Percentiles rank a stretch among this genome's conserved stretches.
Evolutionary conservation across 495 filamentous ascomycete genomes (phyloP).

Genomic region (Penicillium desertorum): DNA sequence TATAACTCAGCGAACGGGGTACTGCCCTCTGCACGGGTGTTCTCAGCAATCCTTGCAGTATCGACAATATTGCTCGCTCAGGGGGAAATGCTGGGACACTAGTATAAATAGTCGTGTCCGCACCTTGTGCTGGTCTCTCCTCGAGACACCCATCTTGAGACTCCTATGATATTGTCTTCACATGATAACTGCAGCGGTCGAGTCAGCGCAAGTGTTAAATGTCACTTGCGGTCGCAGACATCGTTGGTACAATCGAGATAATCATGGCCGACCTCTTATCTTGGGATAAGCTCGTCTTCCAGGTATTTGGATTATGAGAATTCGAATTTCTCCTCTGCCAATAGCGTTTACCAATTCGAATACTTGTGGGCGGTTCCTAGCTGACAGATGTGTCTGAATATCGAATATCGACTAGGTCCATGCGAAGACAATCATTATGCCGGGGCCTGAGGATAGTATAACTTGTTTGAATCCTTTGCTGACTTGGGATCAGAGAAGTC

Average conservation of each 20-base stretch:
- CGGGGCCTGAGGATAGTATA: too few relatives aligned
- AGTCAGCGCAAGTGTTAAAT: not conserved
- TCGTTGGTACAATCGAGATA: not conserved
- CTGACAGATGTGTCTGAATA: too few relatives aligned
- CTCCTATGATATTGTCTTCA: not conserved
- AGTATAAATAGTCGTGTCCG: not conserved
- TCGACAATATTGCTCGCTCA: not conserved
- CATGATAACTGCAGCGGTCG: not conserved
- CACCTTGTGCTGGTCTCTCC: not conserved
- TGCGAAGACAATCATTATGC: too few relatives aligned
- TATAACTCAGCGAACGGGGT: conserved; percentile 10
- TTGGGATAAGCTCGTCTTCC: not conserved
- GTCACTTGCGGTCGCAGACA: not conserved
- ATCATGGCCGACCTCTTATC: not conserved
- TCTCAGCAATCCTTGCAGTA: not conserved
- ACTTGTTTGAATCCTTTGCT: too few relatives aligned
- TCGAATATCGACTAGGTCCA: too few relatives aligned
- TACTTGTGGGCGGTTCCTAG: not conserved
- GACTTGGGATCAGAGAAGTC: too few relatives aligned
- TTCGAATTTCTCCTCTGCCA: too few relatives aligned
- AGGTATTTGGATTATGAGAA: not conserved
- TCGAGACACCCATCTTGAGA: too few relatives aligned
- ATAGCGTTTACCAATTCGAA: too few relatives aligned
- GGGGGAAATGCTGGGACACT: not conserved
- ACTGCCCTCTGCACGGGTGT: not conserved